phyloP scores from a whole-genome alignment of 768 basidiomycete genomes.

The Plicaturopsis crispa region DNA sequence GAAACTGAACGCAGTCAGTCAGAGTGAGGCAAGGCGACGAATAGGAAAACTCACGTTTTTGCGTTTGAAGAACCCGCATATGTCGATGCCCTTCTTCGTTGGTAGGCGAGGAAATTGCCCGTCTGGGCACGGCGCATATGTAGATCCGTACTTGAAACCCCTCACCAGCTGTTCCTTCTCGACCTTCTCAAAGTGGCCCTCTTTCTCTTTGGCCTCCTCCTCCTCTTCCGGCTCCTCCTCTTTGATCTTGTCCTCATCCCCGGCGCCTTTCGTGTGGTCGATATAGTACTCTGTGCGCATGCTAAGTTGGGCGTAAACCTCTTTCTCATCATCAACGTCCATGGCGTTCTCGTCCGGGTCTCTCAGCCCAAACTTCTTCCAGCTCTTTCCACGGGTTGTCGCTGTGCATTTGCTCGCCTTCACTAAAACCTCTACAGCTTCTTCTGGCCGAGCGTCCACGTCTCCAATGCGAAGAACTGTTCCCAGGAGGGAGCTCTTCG shows the following conservation, averaged over 20 bases:
- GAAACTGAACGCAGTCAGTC: constrained; percentile 44
- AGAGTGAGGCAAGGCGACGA: constrained; percentile 2
- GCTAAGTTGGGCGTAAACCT: constrained; percentile 30
- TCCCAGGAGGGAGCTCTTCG: constrained; percentile 58
- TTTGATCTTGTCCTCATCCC: constrained; percentile 14
- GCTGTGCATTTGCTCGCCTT: constrained; percentile 79
- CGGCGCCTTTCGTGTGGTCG: constrained; percentile 25
- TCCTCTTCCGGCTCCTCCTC: constrained; percentile 24
- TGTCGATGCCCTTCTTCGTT: constrained; percentile 82
- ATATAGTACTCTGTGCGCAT: constrained; percentile 50
- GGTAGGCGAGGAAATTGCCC: constrained; percentile 69
- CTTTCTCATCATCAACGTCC: constrained; percentile 10
- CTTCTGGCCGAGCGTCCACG: constrained; percentile 50
- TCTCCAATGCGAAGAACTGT: constrained; percentile 78
- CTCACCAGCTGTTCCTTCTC: constrained; percentile 74
- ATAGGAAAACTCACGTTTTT: constrained; percentile 43
- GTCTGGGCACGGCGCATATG: constrained; percentile 81
- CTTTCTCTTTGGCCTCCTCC: constrained; percentile 27
- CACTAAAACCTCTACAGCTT: constrained; percentile 68
- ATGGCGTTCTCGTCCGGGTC: constrained; percentile 18
- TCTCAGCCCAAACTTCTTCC: constrained; percentile 66
- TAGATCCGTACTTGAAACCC: constrained; percentile 87
- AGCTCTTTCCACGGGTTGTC: constrained; percentile 55
- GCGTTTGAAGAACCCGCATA: constrained; percentile 73
- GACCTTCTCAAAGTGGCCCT: constrained; percentile 41